Percentiles rank a stretch among this genome's conserved stretches.
Evolutionary conservation across 2,329 filamentous ascomycete genomes (phyloP).

Genomic region (Talaromyces sp.): DNA sequence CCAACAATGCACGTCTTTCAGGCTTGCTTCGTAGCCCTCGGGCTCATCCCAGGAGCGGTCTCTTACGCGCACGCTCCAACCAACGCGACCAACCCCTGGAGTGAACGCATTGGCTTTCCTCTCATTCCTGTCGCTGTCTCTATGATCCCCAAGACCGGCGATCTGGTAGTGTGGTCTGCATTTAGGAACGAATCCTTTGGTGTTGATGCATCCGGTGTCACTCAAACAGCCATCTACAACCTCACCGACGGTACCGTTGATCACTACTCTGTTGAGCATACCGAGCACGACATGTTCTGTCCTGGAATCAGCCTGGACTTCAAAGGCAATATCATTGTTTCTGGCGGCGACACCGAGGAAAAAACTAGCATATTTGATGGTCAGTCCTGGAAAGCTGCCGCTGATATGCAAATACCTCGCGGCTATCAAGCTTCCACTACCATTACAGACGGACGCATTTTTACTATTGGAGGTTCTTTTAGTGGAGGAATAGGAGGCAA

Average conservation of each 20-base stretch:
- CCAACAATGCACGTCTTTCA: neutral
- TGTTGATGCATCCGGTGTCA: slow-evolving; percentile 13
- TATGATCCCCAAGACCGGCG: slow-evolving; percentile 15
- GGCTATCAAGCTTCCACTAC: slow-evolving; percentile 54
- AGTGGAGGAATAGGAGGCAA: slow-evolving; percentile 50
- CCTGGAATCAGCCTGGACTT: slow-evolving; percentile 51
- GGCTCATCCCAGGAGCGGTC: neutral
- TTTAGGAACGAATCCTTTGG: slow-evolving; percentile 15
- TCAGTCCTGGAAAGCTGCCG: slow-evolving; percentile 37
- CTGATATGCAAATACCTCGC: slow-evolving; percentile 47
- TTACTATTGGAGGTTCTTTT: slow-evolving; percentile 58
- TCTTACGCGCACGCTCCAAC: slow-evolving; percentile 10
- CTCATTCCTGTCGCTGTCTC: slow-evolving; percentile 18
- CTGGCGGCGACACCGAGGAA: slow-evolving; percentile 50
- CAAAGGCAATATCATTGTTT: slow-evolving; percentile 51
- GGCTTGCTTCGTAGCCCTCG: neutral
- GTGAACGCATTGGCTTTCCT: slow-evolving; percentile 17
- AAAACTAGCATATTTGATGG: slow-evolving; percentile 51
- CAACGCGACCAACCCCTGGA: slow-evolving; percentile 11
- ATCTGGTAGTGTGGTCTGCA: slow-evolving; percentile 17
- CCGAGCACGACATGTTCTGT: slow-evolving; percentile 21
- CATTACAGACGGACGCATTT: slow-evolving; percentile 52
- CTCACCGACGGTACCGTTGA: slow-evolving; percentile 10
- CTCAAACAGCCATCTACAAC: slow-evolving; percentile 20
- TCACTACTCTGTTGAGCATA: slow-evolving; percentile 15